These are phyloP conservation scores for Fomitopsis betulina DNA, from an alignment of 1,284 basidiomycete genomes.

Conservation along the genomic window DNA sequence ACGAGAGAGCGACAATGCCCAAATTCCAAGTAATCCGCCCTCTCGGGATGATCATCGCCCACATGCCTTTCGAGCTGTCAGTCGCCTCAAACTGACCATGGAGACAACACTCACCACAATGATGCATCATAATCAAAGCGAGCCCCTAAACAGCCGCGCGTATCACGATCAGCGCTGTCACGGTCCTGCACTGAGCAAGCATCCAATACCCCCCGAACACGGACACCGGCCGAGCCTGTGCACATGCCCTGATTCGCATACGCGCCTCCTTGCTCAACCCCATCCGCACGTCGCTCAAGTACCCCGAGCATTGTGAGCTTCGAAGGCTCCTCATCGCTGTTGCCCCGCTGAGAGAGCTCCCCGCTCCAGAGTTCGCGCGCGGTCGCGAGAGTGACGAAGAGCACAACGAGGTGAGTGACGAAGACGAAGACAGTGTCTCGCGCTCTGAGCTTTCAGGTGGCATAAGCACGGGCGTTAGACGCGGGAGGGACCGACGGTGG, in stretches of 20 bases:
- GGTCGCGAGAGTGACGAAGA: background rate
- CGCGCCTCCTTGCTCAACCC: constrained; percentile 26
- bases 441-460: background rate
- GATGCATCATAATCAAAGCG: constrained; percentile 29
- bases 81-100: background rate
- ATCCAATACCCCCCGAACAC: constrained; percentile 24
- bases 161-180: constrained; percentile 17
- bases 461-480: background rate
- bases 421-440: constrained; percentile 11
- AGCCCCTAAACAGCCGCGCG: constrained; percentile 24
- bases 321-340: constrained; percentile 9
- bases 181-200: constrained; percentile 17
- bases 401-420: constrained; percentile 12
- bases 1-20: constrained; percentile 21
- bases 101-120: constrained; percentile 19
- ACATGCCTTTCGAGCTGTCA: constrained; percentile 20
- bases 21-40: constrained; percentile 25
- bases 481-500: constrained; percentile 5
- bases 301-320: constrained; percentile 8
- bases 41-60: constrained; percentile 26
- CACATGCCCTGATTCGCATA: constrained; percentile 23
- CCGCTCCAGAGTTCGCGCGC: background rate
- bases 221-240: constrained; percentile 22
- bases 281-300: constrained; percentile 24
- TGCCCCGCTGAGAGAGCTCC: constrained; percentile 15